Base-by-base conservation (phyloP, 163 green algal genomes). In the Trebouxiophyceae sp. region DNA sequence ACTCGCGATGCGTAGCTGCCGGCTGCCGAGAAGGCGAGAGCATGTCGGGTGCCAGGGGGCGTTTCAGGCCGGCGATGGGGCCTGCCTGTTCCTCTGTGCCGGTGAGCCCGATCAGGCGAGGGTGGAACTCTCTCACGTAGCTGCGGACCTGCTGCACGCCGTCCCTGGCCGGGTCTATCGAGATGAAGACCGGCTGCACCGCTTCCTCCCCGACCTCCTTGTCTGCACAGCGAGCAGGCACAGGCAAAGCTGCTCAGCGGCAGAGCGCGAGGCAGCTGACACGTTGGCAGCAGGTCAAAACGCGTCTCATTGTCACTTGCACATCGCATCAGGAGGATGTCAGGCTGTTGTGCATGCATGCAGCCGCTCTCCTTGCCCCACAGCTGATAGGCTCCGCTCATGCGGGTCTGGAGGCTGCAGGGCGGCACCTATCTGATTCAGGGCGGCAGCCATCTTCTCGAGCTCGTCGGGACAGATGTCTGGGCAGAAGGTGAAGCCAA, bases 381-480 rank as follows among this genome's bases (percentile, higher is more conserved):
- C 44, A 12, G 12, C 44, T n/a, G n/a, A n/a, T n/a, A n/a, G n/a
- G n/a, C 45, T 26, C 45, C 22, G 45, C 22, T 20, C 45, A 20
- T 54, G 45, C 45, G 23, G 45, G 20, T 26, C 2, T 22, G 24
- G 23, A 59, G 54, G 54, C 7, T 45, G 56, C 7, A 34, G 8
- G 22, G 2, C 20, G 4, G 3, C 60, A 78, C 75, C 87, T 4
- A 93, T 72, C 0, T 75, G 19, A 67, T 95, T 78, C 4, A 96
- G 65, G 1, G 86, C 86, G 45, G 85, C 77, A 6, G 88, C 81
- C 50, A 99, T 76, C 79, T 99, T 99, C 63, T 96, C 86, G 45
- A 99, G 80, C 76, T 99, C 93, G 54, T 97, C 95, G 2, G 94
- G 94, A 72, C 94, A 99, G 68, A 99, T 96, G 82, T 99, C 94